Conservation (phyloP, 2,329 filamentous ascomycete genomes). For the Pleoardoris graminearum region DNA sequence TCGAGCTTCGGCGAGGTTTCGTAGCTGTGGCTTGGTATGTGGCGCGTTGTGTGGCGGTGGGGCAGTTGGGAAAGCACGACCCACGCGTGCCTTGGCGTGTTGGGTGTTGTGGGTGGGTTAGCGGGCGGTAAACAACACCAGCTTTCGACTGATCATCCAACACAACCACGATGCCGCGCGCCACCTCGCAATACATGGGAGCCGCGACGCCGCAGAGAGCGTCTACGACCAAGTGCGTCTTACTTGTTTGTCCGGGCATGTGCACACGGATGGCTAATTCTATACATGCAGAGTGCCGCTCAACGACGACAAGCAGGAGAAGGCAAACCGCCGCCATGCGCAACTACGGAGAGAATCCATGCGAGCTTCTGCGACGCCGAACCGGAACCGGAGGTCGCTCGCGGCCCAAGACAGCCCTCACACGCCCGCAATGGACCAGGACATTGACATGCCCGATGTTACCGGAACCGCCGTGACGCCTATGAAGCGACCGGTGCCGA, state of each 20-base stretch:
- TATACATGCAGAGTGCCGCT: slow-evolving; percentile 74
- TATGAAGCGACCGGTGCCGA: slow-evolving; percentile 86
- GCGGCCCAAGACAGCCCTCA: slow-evolving; percentile 55
- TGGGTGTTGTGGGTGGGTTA: neutral
- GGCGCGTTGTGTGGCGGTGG: neutral
- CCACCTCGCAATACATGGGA: slow-evolving; percentile 51
- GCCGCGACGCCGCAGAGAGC: slow-evolving; percentile 55
- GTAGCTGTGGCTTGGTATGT: neutral
- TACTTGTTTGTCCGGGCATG: neutral
- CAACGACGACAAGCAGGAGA: slow-evolving; percentile 93
- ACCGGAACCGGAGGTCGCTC: slow-evolving; percentile 65
- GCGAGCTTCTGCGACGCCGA: slow-evolving; percentile 76
- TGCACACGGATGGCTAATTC: slow-evolving; percentile 8
- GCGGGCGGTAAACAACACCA: slow-evolving; percentile 16
- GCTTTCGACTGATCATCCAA: neutral
- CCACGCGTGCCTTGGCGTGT: slow-evolving; percentile 11
- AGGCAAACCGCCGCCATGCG: slow-evolving; percentile 84
- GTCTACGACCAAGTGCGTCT: slow-evolving; percentile 31
- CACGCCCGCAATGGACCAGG: slow-evolving; percentile 53
- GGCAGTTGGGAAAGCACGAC: neutral
- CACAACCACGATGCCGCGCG: slow-evolving; percentile 57
- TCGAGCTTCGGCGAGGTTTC: neutral
- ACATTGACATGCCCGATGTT: slow-evolving; percentile 60
- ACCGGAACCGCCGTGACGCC: slow-evolving; percentile 81
- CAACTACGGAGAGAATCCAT: slow-evolving; percentile 91